These are phyloP conservation scores for Diddensiella transvaalensis DNA, from an alignment of 805 yeast species.

Conservation along the genomic window DNA sequence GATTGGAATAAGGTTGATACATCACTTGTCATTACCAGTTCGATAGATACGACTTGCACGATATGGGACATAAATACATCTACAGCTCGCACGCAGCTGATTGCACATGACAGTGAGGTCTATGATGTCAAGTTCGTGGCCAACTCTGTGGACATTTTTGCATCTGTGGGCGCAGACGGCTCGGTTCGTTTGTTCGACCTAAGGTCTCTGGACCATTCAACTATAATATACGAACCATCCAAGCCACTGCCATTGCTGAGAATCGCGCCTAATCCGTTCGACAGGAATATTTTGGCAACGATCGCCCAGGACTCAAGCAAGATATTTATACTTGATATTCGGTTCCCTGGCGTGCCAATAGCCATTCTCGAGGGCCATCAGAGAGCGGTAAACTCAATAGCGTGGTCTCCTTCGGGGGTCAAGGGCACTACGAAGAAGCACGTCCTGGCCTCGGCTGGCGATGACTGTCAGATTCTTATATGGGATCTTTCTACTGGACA, in stretches of 20 bases:
- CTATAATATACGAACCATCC: conserved; percentile 78
- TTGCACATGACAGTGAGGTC: conserved; percentile 95
- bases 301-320: conserved; percentile 66
- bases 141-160: conserved; percentile 71
- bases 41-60: conserved; percentile 95
- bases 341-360: conserved; percentile 83
- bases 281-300: conserved; percentile 80
- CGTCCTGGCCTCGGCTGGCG: conserved; percentile 66
- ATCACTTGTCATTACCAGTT: conserved; percentile 69
- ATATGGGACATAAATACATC: conserved; percentile 81
- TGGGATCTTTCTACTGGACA: conserved; percentile 64
- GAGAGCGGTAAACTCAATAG: conserved; percentile 64
- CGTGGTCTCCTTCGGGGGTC: conserved; percentile 71
- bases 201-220: conserved; percentile 84
- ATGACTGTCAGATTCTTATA: conserved; percentile 55
- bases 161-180: conserved; percentile 94
- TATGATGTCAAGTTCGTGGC: conserved; percentile 84
- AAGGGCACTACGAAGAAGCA: conserved; percentile 38
- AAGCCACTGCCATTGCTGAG: conserved; percentile 60
- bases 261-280: conserved; percentile 72
- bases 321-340: conserved; percentile 71
- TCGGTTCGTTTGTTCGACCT: conserved; percentile 89
- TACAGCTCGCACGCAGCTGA: conserved; percentile 82
- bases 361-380: conserved; percentile 64
- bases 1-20: conserved; percentile 85